Evolutionary conservation across 495 filamentous ascomycete genomes (phyloP), one percentile per base, ranked within the genome.

Genomic region (Lasiosphaeria miniovina): DNA sequence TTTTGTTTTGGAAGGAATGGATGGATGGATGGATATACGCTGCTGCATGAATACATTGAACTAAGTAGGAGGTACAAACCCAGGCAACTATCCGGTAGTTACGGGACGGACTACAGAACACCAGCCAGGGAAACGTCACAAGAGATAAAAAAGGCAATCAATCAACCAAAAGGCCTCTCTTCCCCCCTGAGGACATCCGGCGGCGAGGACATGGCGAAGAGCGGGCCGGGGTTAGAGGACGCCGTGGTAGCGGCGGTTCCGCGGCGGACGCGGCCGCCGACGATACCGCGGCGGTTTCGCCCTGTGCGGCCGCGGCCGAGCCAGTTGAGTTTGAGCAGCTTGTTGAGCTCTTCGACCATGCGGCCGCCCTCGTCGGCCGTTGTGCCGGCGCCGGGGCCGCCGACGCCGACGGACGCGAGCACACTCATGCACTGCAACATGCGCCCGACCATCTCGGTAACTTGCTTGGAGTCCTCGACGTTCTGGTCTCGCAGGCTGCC

Each of bases 381-480:
- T 80, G 17, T 45, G 5, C 34, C 46, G 9, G 41, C 33, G 14
- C 45, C 33, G 9, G 35, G 84, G 58, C 43, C 66, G 52, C 49
- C 66, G 36, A 68, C 69, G 17, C 79, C 79, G 11, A 95, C 83
- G 62, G 86, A 87, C 9, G 90, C 88, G 1, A 98, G 78, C 9
- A 98, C 93, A 65, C 86, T 90, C 71, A 98, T 87, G 69, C 95
- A 98, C 74, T 98, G 94, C 61, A 98, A 81, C 92, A 98, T 95
- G 57, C 95, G 81, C 2, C 91, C 94, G 8, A 96, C 93, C 55
- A 91, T 96, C 60, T 97, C 92, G 12, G 94, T 97, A 33, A 96
- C 82, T 59, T 93, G 87, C 32, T 91, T 90, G n/a, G 85, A 86
- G 65, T 92, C 90, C 61, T 85, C 80, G 11, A 82, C 76, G 52